These are phyloP conservation scores for Fragosphaeria purpurea DNA, from an alignment of 2,329 filamentous ascomycete genomes.

Conservation along the genomic window DNA sequence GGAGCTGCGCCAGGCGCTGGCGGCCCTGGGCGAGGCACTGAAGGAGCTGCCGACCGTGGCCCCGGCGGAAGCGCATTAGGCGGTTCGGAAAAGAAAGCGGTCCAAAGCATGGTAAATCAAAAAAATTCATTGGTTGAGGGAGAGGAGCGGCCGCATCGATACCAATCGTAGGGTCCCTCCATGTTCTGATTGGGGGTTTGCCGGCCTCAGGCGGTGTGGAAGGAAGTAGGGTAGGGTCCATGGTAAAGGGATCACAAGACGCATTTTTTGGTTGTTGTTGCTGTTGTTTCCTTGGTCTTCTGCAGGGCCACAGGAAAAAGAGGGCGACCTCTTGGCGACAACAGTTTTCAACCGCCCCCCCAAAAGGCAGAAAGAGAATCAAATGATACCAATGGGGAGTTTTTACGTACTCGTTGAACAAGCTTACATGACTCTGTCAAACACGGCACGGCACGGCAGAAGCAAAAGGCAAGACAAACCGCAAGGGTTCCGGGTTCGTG, in stretches of 20 bases:
- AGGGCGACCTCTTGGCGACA: neutral
- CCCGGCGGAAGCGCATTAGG: constrained; percentile 24
- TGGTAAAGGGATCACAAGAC: too few species aligned
- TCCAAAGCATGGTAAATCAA: neutral
- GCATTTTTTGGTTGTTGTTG: too few species aligned
- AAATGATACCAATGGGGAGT: neutral
- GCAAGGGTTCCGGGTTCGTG: too few species aligned
- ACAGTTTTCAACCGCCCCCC: too few species aligned
- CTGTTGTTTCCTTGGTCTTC: too few species aligned
- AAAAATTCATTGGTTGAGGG: neutral
- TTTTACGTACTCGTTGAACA: neutral
- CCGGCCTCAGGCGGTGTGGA: too few species aligned
- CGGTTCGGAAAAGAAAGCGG: too few species aligned
- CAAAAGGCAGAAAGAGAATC: neutral
- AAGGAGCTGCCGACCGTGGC: constrained; percentile 65
- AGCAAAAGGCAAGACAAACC: neutral
- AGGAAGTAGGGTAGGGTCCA: too few species aligned
- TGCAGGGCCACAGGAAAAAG: too few species aligned
- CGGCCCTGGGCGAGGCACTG: constrained; percentile 73
- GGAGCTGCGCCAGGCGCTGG: constrained; percentile 67
- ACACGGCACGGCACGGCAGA: constrained; percentile 3
- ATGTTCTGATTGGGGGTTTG: neutral
- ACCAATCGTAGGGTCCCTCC: too few species aligned
- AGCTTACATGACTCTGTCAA: too few species aligned
- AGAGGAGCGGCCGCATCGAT: too few species aligned